Conservation (phyloP, 2,329 filamentous ascomycete genomes). For the Neofusicoccum umdonicola region DNA sequence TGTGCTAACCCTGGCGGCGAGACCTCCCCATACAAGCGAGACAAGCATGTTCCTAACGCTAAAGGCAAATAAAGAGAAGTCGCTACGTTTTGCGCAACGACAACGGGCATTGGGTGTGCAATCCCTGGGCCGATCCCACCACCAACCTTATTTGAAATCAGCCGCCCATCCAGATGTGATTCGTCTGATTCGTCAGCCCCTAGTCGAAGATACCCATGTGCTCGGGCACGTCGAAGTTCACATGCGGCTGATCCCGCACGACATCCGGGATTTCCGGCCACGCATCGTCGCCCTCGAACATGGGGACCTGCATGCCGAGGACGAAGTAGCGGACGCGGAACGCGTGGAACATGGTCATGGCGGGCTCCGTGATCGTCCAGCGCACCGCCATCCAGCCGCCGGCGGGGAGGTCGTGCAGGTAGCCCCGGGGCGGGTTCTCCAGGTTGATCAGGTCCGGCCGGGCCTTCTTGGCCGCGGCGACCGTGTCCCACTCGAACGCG, state of each 20-base stretch:
- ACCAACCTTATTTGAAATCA: too few relatives aligned
- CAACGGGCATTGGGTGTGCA: too few relatives aligned
- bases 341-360: slow-evolving; percentile 22
- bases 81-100: too few relatives aligned
- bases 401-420: slow-evolving; percentile 22
- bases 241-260: slow-evolving; percentile 20
- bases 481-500: slow-evolving; percentile 18
- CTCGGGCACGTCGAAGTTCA: slow-evolving; percentile 21
- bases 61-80: too few relatives aligned
- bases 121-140: too few relatives aligned
- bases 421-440: slow-evolving; percentile 19
- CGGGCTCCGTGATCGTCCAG: slow-evolving; percentile 22
- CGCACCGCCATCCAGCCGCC: slow-evolving; percentile 21
- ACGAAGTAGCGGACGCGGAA: slow-evolving; percentile 22
- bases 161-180: too few relatives aligned
- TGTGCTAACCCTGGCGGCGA: too few relatives aligned
- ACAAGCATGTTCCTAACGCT: too few relatives aligned
- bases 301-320: slow-evolving; percentile 22
- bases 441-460: slow-evolving; percentile 18
- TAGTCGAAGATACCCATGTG: slow-evolving; percentile 22
- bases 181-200: background rate
- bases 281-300: slow-evolving; percentile 22
- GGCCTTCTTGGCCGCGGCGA: slow-evolving; percentile 13
- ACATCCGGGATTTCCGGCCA: slow-evolving; percentile 21
- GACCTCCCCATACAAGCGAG: too few relatives aligned